Conservation (phyloP, 1,284 basidiomycete species). For the Salmacisia buchloeana region DNA sequence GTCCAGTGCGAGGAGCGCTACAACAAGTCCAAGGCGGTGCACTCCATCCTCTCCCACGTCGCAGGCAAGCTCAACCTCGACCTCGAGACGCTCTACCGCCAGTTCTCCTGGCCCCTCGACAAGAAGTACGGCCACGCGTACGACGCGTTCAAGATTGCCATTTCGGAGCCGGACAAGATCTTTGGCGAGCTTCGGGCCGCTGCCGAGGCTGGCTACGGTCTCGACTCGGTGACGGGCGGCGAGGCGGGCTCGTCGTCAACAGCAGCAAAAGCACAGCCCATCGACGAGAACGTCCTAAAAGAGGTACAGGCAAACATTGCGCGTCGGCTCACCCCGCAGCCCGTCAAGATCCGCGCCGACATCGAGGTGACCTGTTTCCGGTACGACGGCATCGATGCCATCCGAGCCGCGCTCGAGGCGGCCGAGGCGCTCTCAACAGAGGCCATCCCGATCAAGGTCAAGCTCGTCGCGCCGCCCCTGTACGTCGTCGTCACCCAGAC, state of each 20-base stretch:
- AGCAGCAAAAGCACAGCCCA: not conserved
- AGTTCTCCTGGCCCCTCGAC: constrained; percentile 87
- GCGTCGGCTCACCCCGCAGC: constrained; percentile 90
- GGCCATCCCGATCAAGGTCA: constrained; percentile 91
- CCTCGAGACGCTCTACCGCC: constrained; percentile 81
- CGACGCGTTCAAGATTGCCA: constrained; percentile 93
- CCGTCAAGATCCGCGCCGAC: constrained; percentile 96
- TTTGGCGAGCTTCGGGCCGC: constrained; percentile 6
- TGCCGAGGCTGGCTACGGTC: not conserved
- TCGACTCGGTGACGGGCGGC: too few species aligned
- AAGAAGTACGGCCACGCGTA: constrained; percentile 91
- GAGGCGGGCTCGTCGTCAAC: not conserved
- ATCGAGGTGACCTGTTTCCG: constrained; percentile 96
- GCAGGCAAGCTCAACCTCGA: constrained; percentile 40
- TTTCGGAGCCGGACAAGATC: constrained; percentile 57
- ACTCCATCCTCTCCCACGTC: constrained; percentile 48
- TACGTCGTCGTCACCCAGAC: constrained; percentile 94
- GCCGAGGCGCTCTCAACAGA: constrained; percentile 83
- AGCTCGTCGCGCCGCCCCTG: constrained; percentile 89
- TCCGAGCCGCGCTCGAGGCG: constrained; percentile 81
- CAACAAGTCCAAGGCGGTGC: constrained; percentile 78
- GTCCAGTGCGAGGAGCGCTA: constrained; percentile 97
- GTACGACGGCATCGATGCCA: constrained; percentile 94
- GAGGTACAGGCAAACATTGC: constrained; percentile 83
- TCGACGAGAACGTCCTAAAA: constrained; percentile 59